Percentiles rank a stretch among this genome's conserved stretches.
These are phyloP conservation scores for Saccharomycopsis capsularis DNA, from an alignment of 805 yeast species.

Conservation along the genomic window DNA sequence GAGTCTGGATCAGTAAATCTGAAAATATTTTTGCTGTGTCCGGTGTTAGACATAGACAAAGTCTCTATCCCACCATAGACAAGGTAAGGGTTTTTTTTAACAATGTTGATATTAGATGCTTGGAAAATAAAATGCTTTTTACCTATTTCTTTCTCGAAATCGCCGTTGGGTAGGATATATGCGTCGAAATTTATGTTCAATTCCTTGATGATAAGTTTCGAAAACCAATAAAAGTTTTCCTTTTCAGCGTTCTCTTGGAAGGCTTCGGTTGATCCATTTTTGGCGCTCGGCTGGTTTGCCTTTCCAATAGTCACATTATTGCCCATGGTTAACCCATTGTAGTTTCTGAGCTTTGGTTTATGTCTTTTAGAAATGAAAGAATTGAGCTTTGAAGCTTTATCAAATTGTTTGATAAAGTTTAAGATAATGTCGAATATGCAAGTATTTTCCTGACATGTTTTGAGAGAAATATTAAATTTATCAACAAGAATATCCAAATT, in stretches of 20 bases:
- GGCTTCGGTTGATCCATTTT: not conserved
- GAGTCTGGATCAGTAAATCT: not conserved
- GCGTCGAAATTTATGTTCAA: constrained; percentile 41
- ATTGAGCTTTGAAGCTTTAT: constrained; percentile 7
- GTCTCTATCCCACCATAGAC: constrained; percentile 42
- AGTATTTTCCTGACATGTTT: constrained; percentile 27
- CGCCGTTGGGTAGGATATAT: constrained; percentile 36
- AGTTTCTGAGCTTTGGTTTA: constrained; percentile 3
- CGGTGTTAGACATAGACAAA: constrained; percentile 21
- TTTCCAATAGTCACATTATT: constrained; percentile 4
- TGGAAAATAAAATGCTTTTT: constrained; percentile 26
- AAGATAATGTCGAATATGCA: constrained; percentile 13
- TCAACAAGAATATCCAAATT: constrained; percentile 37
- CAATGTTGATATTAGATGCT: constrained; percentile 31
- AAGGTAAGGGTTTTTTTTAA: constrained; percentile 37
- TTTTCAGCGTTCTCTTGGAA: not conserved
- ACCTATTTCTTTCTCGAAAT: constrained; percentile 30
- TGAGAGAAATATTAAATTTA: constrained; percentile 36
- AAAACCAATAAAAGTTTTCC: constrained; percentile 27
- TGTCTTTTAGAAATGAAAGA: not conserved
- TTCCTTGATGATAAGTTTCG: constrained; percentile 32
- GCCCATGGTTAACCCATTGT: constrained; percentile 2
- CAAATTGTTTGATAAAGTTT: constrained; percentile 10
- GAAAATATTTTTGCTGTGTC: not conserved
- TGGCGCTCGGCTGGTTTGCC: not conserved